Conservation (phyloP, 2,329 filamentous ascomycete genomes). For the Pseudogymnoascus sp. region DNA sequence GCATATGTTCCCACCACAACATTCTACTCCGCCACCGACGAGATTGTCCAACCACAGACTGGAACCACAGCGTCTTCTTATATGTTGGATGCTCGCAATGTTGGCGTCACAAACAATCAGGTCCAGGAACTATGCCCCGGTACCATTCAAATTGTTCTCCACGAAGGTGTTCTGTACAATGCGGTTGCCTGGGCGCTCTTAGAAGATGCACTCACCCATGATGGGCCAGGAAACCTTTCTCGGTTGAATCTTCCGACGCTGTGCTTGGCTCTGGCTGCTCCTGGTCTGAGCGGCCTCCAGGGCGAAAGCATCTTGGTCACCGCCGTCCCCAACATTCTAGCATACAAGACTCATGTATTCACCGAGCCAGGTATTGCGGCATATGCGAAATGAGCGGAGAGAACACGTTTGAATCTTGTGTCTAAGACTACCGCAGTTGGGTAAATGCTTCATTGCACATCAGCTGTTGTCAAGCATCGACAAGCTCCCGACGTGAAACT, state of each 20-base stretch:
- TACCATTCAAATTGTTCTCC: slow-evolving; percentile 23
- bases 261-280: not conserved
- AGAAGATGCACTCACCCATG: slow-evolving; percentile 40
- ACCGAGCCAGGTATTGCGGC: slow-evolving; percentile 8
- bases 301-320: not conserved
- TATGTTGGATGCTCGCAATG: slow-evolving; percentile 18
- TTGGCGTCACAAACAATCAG: slow-evolving; percentile 43
- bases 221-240: slow-evolving; percentile 32
- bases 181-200: slow-evolving; percentile 36
- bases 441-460: not conserved
- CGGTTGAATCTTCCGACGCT: not conserved
- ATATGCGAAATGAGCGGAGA: slow-evolving; percentile 6
- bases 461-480: not conserved
- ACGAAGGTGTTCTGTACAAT: slow-evolving; percentile 43
- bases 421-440: not conserved
- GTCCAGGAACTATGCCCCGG: slow-evolving; percentile 36
- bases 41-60: slow-evolving; percentile 43
- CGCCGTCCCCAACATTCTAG: not conserved
- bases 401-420: not conserved
- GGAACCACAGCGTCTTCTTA: slow-evolving; percentile 39
- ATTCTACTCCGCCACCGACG: slow-evolving; percentile 41
- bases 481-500: not conserved
- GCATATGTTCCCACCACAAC: slow-evolving; percentile 48
- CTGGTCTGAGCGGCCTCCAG: not conserved
- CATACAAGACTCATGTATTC: not conserved